A percentile compares a stretch with the other conserved stretches of the same genome.
phyloP scores from a whole-genome alignment of 495 filamentous ascomycete species.

The Penicillium longicatenatum region DNA sequence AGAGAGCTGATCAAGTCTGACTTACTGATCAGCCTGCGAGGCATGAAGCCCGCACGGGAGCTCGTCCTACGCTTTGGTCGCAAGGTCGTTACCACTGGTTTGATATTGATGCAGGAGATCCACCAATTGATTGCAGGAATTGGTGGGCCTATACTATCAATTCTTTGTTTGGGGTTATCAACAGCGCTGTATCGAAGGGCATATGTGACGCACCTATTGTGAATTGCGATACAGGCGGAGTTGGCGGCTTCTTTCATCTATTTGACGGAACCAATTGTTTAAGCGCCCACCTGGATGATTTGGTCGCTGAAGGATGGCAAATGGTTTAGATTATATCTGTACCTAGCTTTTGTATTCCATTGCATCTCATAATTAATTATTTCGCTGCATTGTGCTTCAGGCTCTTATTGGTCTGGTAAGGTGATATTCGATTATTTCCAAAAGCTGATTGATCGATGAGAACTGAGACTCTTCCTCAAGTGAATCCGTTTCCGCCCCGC shows the following conservation, averaged over 20 bases:
- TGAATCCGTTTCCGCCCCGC: no score
- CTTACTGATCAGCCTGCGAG: no score
- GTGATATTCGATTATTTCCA: no score
- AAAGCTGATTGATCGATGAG: no score
- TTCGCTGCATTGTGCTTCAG: no score
- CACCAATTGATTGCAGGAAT: constrained; percentile 17
- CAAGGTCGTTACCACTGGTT: no score
- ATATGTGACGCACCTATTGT: constrained; percentile 33
- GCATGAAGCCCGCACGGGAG: no score
- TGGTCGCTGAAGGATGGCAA: constrained; percentile 32
- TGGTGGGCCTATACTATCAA: constrained; percentile 15
- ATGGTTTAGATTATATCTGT: constrained; percentile 6
- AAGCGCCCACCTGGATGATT: constrained; percentile 27
- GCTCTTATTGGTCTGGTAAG: no score
- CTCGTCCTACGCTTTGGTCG: no score
- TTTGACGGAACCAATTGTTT: constrained; percentile 28
- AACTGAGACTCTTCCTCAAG: no score
- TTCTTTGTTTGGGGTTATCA: constrained; percentile 28
- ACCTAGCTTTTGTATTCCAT: neutral
- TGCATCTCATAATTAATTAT: neutral
- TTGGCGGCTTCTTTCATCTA: constrained; percentile 30
- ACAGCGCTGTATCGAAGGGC: constrained; percentile 23
- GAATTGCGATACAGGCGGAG: constrained; percentile 24
- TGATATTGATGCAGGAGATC: no score
- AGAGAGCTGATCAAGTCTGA: no score